phyloP scores from a whole-genome alignment of 2,329 filamentous ascomycete genomes.

The Coniella lustricola region DNA sequence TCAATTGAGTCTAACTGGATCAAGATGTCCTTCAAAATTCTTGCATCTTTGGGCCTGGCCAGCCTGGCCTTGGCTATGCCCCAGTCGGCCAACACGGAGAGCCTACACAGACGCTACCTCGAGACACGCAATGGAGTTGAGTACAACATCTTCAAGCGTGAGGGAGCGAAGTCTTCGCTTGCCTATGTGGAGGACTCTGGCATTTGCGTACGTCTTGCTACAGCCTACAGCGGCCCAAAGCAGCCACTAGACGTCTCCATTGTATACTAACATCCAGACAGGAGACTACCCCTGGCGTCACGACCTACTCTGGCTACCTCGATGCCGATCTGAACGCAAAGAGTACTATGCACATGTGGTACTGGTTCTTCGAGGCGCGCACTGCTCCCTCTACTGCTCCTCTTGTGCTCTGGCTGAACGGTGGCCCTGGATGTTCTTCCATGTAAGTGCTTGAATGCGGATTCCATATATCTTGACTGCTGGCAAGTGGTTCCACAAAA shows the following conservation, averaged over 20 bases:
- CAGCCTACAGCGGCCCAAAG: no score
- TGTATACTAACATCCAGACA: not conserved
- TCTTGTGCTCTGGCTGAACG: constrained; percentile 31
- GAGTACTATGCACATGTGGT: constrained; percentile 23
- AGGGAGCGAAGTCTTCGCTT: constrained; percentile 35
- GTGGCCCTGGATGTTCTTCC: constrained; percentile 33
- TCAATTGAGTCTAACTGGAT: not conserved
- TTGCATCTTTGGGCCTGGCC: constrained; percentile 11
- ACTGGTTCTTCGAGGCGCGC: constrained; percentile 29
- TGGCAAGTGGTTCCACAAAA: no score
- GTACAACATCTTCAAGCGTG: constrained; percentile 41
- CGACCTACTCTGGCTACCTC: constrained; percentile 45
- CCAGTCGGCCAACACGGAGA: constrained; percentile 2
- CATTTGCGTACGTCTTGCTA: constrained; percentile 32
- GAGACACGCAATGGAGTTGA: constrained; percentile 19
- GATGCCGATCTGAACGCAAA: constrained; percentile 29
- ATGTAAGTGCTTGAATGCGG: constrained; percentile 21
- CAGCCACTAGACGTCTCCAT: no score
- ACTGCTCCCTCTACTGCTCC: constrained; percentile 25
- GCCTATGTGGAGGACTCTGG: constrained; percentile 44
- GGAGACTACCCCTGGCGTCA: constrained; percentile 42
- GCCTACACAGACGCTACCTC: constrained; percentile 12
- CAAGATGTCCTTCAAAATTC: constrained; percentile 6
- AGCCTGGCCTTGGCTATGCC: constrained; percentile 10
- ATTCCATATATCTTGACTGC: not conserved